A percentile compares a stretch with the other conserved stretches of the same genome.
phyloP scores from a whole-genome alignment of 2,329 filamentous ascomycete species.

The Phoma sp. region DNA sequence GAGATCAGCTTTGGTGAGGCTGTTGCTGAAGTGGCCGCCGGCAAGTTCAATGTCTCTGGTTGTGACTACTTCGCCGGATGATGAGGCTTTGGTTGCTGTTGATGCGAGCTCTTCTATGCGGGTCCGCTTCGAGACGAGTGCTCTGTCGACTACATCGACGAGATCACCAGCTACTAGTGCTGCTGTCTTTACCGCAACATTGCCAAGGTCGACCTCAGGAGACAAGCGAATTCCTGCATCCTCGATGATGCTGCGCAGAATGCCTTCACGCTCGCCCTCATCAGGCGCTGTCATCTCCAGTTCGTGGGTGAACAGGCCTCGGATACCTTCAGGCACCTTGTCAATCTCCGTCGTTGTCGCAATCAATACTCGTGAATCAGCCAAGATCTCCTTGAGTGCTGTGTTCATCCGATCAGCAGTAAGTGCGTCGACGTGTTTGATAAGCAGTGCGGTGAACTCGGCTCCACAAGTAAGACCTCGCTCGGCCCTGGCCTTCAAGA shows the following conservation, averaged over 20 bases:
- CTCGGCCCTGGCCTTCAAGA: slow-evolving; percentile 85
- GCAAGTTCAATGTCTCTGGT: slow-evolving; percentile 86
- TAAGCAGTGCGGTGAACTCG: slow-evolving; percentile 81
- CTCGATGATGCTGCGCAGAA: slow-evolving; percentile 79
- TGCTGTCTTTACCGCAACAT: slow-evolving; percentile 92
- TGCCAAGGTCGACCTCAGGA: slow-evolving; percentile 80
- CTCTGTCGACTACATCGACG: slow-evolving; percentile 91
- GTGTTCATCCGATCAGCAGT: slow-evolving; percentile 89
- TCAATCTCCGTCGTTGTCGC: slow-evolving; percentile 96
- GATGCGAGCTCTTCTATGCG: slow-evolving; percentile 77
- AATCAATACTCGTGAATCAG: slow-evolving; percentile 81
- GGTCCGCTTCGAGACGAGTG: slow-evolving; percentile 76
- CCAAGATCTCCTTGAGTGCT: slow-evolving; percentile 82
- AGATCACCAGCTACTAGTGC: slow-evolving; percentile 93
- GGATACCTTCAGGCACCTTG: slow-evolving; percentile 88
- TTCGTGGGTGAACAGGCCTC: slow-evolving; percentile 93
- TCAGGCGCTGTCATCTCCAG: slow-evolving; percentile 93
- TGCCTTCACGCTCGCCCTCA: slow-evolving; percentile 88
- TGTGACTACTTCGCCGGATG: slow-evolving; percentile 58
- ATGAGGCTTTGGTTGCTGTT: slow-evolving; percentile 49
- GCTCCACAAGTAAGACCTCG: slow-evolving; percentile 87
- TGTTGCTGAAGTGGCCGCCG: slow-evolving; percentile 79
- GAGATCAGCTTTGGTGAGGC: slow-evolving; percentile 83
- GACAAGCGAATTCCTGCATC: slow-evolving; percentile 79
- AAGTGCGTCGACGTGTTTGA: slow-evolving; percentile 88